Percentiles rank a stretch among this genome's conserved stretches.
Evolutionary conservation across 2,329 filamentous ascomycete species (phyloP).

Genomic region (Cordyceps farinosa): DNA sequence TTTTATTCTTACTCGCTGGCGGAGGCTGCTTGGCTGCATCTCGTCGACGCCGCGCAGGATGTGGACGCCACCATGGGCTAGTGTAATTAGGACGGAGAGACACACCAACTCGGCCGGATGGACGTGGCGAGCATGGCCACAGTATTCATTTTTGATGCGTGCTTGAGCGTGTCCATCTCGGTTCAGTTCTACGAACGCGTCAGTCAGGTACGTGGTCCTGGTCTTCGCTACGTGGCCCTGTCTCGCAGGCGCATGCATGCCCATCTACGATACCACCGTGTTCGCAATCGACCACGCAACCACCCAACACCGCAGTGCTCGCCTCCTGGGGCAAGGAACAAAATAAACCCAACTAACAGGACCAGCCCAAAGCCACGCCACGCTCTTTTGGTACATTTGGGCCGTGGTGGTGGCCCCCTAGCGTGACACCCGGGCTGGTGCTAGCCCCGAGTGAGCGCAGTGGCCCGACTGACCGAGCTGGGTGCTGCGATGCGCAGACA

Average conservation of each 20-base stretch:
- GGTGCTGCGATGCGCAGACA: neutral
- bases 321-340: neutral
- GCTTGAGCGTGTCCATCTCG: too few relatives aligned
- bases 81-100: neutral
- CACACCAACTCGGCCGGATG: neutral
- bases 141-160: too few relatives aligned
- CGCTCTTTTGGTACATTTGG: slow-evolving; percentile 12
- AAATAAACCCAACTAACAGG: neutral
- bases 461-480: neutral
- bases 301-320: too few relatives aligned
- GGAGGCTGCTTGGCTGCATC: neutral
- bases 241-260: too few relatives aligned
- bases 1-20: neutral
- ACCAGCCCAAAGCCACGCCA: slow-evolving; percentile 5
- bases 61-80: slow-evolving; percentile 1
- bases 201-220: too few relatives aligned
- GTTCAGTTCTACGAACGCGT: too few relatives aligned
- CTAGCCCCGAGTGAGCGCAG: neutral
- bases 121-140: neutral
- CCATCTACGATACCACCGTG: neutral
- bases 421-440: neutral
- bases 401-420: slow-evolving; percentile 4
- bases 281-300: neutral
- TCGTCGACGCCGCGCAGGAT: slow-evolving; percentile 7
- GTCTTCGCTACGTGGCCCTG: too few relatives aligned